Conservation (phyloP, 306 rosid species). For the Hippophae tibetana region DNA sequence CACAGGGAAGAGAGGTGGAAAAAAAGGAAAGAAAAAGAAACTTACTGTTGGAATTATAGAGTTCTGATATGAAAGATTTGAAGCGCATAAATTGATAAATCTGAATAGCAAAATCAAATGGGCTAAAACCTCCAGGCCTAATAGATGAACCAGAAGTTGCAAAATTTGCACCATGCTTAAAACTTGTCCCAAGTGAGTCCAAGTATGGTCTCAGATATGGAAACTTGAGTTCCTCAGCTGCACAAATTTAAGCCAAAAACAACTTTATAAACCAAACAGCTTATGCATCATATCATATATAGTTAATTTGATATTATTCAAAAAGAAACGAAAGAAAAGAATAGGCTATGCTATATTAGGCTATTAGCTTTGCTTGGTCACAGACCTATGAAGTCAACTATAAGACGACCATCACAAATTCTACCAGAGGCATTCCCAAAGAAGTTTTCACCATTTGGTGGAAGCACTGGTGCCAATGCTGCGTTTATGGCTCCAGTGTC, state of each 20-base stretch:
- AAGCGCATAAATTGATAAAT: conserved; percentile 54
- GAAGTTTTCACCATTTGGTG: conserved; percentile 78
- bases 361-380: not conserved
- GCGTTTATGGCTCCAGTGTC: conserved; percentile 77
- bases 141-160: conserved; percentile 72
- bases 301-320: not conserved
- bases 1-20: no score
- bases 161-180: conserved; percentile 75
- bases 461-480: conserved; percentile 25
- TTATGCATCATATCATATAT: no score
- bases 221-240: conserved; percentile 75
- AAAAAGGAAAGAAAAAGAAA: conserved; percentile 11
- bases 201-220: conserved; percentile 73
- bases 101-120: conserved; percentile 70
- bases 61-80: conserved; percentile 46
- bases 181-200: conserved; percentile 71
- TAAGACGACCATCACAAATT: conserved; percentile 68
- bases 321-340: not conserved
- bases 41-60: conserved; percentile 35
- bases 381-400: conserved; percentile 62
- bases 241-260: conserved; percentile 1
- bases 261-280: conserved; percentile 1
- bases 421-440: conserved; percentile 72
- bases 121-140: conserved; percentile 59
- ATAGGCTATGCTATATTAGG: no score